Evolutionary conservation across 371 early-diverging fungal genomes (phyloP), one percentile per base, ranked within the genome.

Genomic region (Lichtheimia ornata): DNA sequence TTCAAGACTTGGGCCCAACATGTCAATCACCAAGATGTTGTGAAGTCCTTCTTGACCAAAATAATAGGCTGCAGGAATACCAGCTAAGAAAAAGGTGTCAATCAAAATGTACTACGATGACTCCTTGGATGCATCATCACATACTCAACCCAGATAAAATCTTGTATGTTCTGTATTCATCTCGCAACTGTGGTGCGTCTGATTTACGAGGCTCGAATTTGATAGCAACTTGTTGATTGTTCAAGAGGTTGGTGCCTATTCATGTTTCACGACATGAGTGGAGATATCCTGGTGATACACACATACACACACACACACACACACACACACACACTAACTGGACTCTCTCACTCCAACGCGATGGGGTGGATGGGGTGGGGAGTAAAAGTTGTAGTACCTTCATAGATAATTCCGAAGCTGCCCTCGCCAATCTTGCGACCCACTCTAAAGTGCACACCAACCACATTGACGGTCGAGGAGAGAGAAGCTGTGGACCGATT

Each of bases 361-460:
- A n/a, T 47, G 17, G 18, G 15, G n/a, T n/a, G n/a, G n/a, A n/a
- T n/a, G n/a, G n/a, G n/a, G n/a, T n/a, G n/a, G n/a, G n/a, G n/a
- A n/a, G n/a, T n/a, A n/a, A n/a, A n/a, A n/a, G n/a, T n/a, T n/a
- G n/a, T 5, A 18, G 47, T 84, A 91, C 97, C 97, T 88, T 96
- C 95, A 76, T 95, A 97, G 67, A 97, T 95, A 72, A 94, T 88
- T 49, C 97, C 97, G 83, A 97, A 97, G 65, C 88, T 88, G 35
- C 97, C 97, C 73, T 96, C 96, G 52, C 96, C 97, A 79, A 97
- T 94, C 82, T 93, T 93, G 69, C 89, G 89, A 50, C 95, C 95
- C 35, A 97, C 94, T 59, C 84, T 87, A 78, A 91, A 96, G 72
- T 95, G 96, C 9, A 92, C 93, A 17, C 97, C 97, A 27, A 96